phyloP scores from a whole-genome alignment of 2,329 filamentous ascomycete genomes.

The Aspergillus sp. region DNA sequence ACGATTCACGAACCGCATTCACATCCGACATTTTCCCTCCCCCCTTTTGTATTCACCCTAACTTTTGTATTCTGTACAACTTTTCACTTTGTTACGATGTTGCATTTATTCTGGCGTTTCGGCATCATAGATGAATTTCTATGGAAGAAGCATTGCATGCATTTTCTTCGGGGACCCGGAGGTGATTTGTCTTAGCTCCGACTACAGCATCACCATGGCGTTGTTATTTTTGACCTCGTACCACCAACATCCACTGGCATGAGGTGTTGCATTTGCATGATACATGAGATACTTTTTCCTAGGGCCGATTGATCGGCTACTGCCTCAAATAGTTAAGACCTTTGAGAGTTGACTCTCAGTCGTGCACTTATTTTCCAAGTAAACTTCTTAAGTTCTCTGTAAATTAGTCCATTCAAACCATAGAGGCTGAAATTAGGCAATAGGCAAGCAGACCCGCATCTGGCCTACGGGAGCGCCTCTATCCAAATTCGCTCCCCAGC shows the following conservation, averaged over 20 bases:
- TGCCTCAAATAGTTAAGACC: neutral
- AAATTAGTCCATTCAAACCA: neutral
- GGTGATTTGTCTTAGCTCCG: constrained; percentile 6
- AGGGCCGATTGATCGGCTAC: neutral
- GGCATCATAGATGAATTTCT: constrained; percentile 13
- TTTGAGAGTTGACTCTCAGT: neutral
- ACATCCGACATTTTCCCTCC: constrained; percentile 18
- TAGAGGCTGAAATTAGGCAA: too few relatives aligned
- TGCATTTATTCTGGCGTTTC: constrained; percentile 24
- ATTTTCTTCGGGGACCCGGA: constrained; percentile 12
- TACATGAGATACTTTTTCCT: constrained; percentile 1
- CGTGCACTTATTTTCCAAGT: neutral
- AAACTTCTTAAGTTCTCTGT: neutral
- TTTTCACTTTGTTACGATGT: constrained; percentile 13
- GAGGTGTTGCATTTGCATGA: constrained; percentile 27
- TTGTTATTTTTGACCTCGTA: constrained; percentile 7
- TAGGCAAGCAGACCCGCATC: too few relatives aligned
- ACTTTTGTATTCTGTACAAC: constrained; percentile 19
- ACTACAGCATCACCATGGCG: constrained; percentile 16
- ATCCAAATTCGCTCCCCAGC: too few relatives aligned
- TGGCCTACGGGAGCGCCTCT: too few relatives aligned
- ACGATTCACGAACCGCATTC: constrained; percentile 27
- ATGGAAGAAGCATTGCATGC: constrained; percentile 5
- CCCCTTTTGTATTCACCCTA: neutral
- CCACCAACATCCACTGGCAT: neutral